A percentile compares a stretch with the other conserved stretches of the same genome.
Evolutionary conservation across 2,329 filamentous ascomycete species (phyloP).

Genomic region (Colletotrichum ledebouriae): DNA sequence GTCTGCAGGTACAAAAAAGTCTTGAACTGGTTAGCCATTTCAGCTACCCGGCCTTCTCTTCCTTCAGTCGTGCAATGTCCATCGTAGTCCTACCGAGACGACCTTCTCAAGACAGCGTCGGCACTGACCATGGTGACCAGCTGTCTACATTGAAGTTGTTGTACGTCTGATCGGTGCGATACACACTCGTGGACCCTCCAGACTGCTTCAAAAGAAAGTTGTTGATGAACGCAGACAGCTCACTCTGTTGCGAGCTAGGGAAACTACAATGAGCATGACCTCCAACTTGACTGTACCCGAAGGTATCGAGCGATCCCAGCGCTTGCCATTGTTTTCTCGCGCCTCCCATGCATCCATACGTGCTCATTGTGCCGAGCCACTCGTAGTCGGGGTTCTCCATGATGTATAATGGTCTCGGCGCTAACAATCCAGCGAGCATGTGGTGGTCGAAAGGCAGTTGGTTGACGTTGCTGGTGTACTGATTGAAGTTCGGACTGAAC

Average conservation of each 20-base stretch:
- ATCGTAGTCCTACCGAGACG: too few species aligned
- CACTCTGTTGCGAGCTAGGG: constrained; percentile 56
- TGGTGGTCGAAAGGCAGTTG: constrained; percentile 66
- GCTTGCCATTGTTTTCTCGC: constrained; percentile 62
- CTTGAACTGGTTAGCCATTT: too few species aligned
- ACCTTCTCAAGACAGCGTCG: constrained; percentile 12
- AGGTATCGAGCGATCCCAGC: constrained; percentile 59
- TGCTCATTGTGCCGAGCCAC: constrained; percentile 64
- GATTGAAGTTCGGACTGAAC: constrained; percentile 65
- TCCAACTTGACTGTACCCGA: constrained; percentile 64
- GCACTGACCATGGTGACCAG: constrained; percentile 39
- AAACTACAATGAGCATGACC: constrained; percentile 65
- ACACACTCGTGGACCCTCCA: constrained; percentile 29
- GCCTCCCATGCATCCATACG: constrained; percentile 64
- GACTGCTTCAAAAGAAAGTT: constrained; percentile 56
- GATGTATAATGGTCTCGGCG: constrained; percentile 62
- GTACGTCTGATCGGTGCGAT: constrained; percentile 32
- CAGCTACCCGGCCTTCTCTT: too few species aligned
- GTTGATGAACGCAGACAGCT: constrained; percentile 63
- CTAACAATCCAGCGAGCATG: constrained; percentile 63
- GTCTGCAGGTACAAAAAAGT: too few species aligned
- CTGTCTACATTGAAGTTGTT: constrained; percentile 38
- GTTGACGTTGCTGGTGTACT: constrained; percentile 62
- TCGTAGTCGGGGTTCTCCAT: constrained; percentile 65
- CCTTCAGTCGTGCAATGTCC: too few species aligned